A percentile compares a stretch with the other conserved stretches of the same genome.
Evolutionary conservation across 768 basidiomycete species (phyloP).

Genomic region (Lentinula sp.): DNA sequence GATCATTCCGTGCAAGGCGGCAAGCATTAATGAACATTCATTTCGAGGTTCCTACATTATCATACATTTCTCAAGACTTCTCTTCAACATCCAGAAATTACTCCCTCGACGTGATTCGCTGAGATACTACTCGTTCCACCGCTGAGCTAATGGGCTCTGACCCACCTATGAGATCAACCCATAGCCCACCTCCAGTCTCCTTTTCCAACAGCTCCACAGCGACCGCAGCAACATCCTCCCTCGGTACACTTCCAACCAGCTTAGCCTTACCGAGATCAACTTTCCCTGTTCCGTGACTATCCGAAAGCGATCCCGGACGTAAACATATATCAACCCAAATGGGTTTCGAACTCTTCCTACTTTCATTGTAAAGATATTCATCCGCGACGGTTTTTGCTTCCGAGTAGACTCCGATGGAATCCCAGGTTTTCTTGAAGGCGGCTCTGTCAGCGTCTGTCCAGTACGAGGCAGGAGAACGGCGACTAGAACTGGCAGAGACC

Average conservation of each 20-base stretch:
- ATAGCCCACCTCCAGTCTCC: constrained; percentile 2
- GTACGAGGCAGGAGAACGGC: constrained; percentile 2
- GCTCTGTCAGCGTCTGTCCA: not conserved
- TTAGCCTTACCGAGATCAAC: not conserved
- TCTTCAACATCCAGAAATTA: not conserved
- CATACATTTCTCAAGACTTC: not conserved
- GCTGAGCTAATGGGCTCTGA: not conserved
- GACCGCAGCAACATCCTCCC: constrained; percentile 5
- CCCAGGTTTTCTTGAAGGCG: not conserved
- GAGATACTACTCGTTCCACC: not conserved
- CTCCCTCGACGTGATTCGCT: constrained; percentile 4
- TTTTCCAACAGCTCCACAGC: constrained; percentile 3
- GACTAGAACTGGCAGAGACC: not conserved
- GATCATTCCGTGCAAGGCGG: no score
- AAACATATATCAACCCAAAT: constrained; percentile 3
- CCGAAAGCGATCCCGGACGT: constrained; percentile 4
- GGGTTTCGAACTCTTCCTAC: not conserved
- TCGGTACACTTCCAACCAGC: not conserved
- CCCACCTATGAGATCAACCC: constrained; percentile 2
- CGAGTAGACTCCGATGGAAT: constrained; percentile 1
- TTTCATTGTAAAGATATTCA: constrained; percentile 2
- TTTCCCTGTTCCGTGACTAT: constrained; percentile 1
- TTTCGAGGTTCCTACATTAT: no score
- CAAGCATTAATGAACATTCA: no score
- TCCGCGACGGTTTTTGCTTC: constrained; percentile 2